Conservation (phyloP, 2,329 filamentous ascomycete genomes). For the Lecanicillium sp. region DNA sequence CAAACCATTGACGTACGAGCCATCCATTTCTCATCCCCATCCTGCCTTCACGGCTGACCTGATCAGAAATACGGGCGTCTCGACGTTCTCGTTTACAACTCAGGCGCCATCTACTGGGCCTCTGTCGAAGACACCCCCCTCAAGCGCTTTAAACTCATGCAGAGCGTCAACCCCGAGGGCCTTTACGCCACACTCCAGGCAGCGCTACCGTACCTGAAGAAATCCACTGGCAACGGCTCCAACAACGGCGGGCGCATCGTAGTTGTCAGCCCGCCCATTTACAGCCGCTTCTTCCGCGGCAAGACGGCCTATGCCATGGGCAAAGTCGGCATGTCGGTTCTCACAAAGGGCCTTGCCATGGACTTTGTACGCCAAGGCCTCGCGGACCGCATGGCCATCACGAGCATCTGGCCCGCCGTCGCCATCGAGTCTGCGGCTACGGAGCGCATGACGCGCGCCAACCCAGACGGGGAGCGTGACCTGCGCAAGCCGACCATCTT, state of each 20-base stretch:
- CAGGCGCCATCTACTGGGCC: conserved; percentile 81
- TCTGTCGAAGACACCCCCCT: conserved; percentile 66
- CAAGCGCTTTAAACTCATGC: conserved; percentile 74
- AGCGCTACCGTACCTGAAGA: conserved; percentile 56
- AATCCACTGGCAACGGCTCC: conserved; percentile 16
- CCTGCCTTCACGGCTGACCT: neutral
- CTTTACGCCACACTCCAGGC: conserved; percentile 68
- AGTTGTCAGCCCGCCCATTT: conserved; percentile 79
- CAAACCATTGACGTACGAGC: conserved; percentile 41
- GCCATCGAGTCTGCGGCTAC: conserved; percentile 74
- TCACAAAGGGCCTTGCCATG: conserved; percentile 78
- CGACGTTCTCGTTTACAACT: conserved; percentile 76
- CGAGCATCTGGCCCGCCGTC: conserved; percentile 74
- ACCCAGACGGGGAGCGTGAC: conserved; percentile 46
- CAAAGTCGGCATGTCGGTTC: conserved; percentile 75
- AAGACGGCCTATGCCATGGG: conserved; percentile 79
- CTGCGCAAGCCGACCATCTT: conserved; percentile 69
- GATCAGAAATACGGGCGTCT: conserved; percentile 52
- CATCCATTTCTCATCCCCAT: neutral
- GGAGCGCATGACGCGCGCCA: conserved; percentile 39
- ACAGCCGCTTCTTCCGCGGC: conserved; percentile 76
- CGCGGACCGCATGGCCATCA: conserved; percentile 62
- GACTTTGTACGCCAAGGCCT: conserved; percentile 65
- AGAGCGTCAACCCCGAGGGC: conserved; percentile 67
- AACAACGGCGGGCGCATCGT: conserved; percentile 58